Percentiles rank a stretch among this genome's conserved stretches.
These are phyloP conservation scores for Candida cerambycidarum DNA, from an alignment of 805 yeast genomes.

Conservation along the genomic window DNA sequence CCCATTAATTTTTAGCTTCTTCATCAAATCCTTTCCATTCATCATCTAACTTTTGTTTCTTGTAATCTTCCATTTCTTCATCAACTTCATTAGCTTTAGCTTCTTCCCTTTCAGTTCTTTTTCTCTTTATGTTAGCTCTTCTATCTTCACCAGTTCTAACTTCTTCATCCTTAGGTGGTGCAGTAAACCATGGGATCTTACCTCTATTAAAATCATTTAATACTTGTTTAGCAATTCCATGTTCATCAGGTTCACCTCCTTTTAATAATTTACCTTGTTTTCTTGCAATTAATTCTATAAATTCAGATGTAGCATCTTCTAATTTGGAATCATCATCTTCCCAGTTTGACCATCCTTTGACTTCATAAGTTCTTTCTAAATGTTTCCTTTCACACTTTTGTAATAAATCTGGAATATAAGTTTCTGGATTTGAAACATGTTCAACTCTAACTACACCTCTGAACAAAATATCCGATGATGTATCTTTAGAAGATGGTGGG, in stretches of 20 bases:
- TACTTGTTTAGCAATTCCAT: constrained; percentile 86
- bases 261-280: constrained; percentile 89
- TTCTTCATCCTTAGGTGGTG: constrained; percentile 79
- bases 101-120: constrained; percentile 52
- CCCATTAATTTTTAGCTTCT: constrained; percentile 5
- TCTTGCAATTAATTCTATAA: constrained; percentile 86
- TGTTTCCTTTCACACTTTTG: constrained; percentile 85
- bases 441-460: constrained; percentile 99
- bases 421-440: constrained; percentile 93
- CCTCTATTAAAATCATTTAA: constrained; percentile 96
- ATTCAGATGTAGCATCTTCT: constrained; percentile 55
- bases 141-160: constrained; percentile 58
- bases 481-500: constrained; percentile 88
- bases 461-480: constrained; percentile 87
- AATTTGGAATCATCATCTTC: constrained; percentile 49
- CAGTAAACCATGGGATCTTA: constrained; percentile 95
- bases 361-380: constrained; percentile 92
- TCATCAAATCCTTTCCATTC: constrained; percentile 31
- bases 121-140: constrained; percentile 52
- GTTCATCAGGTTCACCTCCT: constrained; percentile 98
- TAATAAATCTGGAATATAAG: constrained; percentile 84
- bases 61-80: constrained; percentile 16
- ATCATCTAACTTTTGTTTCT: constrained; percentile 20
- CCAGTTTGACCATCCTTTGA: constrained; percentile 75
- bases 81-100: constrained; percentile 26